Evolutionary conservation across 768 basidiomycete genomes (phyloP), one percentile per base, ranked within the genome.

Genomic region (Cyclocybe cylindracea): DNA sequence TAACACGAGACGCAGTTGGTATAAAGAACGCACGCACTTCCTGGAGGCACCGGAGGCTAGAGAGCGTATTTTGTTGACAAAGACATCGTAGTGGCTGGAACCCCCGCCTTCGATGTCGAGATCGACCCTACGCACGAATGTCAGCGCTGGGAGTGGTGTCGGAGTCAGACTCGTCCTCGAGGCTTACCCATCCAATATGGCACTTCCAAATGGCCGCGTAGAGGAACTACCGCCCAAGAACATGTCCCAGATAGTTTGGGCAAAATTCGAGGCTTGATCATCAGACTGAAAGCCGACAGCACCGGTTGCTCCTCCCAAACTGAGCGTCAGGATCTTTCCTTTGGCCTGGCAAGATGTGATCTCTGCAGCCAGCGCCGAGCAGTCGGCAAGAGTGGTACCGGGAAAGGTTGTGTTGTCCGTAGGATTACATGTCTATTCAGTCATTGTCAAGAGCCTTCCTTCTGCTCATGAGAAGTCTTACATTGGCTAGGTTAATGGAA

Each of bases 21-120:
- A n/a, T 13, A 14, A 1, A 36, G 19, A 41, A 46, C 4, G 7
- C n/a, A 50, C 67, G 47, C 58, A 85, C 82, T 74, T 71, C 66
- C 86, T 88, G 61, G 72, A 76, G 7, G 78, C 75, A 33, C 76
- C 74, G 45, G 65, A 70, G 24, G 79, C 66, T 35, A 83, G 73
- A 3, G 80, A 76, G 7, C 81, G 77, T 40, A 87, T 78, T 48
- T 73, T 64, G 53, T 75, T 83, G 35, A 87, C 77, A 44, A 86
- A 86, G 1, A 80, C 72, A 3, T 68, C 70, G 57, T 83, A 86
- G 35, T 75, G 69, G 5, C 67, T 63, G 18, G 75, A 74, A 13
- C 70, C 65, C 13, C 87, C 87, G n/a, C 83, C 80, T 67, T 90
- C 87, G 55, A 91, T 86, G 62, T 89, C 88, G 32, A 91, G 73